These are phyloP conservation scores for Paxillus rubicundulus DNA, from an alignment of 768 basidiomycete species.

Conservation along the genomic window DNA sequence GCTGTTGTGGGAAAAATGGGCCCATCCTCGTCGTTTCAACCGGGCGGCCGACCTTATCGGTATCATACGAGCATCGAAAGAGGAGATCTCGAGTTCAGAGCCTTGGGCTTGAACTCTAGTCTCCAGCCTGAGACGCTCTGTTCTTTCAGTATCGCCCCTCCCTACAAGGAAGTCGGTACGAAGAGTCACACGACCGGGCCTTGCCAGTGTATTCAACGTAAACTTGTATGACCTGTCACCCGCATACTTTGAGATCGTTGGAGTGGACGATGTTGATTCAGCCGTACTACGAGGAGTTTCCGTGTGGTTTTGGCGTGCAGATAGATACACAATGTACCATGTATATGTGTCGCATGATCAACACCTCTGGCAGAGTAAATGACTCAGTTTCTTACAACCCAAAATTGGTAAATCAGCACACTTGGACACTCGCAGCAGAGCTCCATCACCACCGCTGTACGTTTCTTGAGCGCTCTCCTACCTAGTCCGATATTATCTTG, in stretches of 20 bases:
- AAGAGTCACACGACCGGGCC: background rate
- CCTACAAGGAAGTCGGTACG: background rate
- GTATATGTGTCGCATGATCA: too few species aligned
- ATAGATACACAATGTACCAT: too few species aligned
- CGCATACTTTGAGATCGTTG: background rate
- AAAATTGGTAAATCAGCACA: background rate
- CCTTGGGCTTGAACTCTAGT: background rate
- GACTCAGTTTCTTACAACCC: background rate
- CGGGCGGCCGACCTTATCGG: background rate
- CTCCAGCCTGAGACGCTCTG: background rate
- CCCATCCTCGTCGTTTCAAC: background rate
- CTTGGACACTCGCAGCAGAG: background rate
- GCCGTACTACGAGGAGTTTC: background rate
- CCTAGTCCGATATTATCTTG: background rate
- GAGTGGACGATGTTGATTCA: background rate
- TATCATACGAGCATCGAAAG: background rate
- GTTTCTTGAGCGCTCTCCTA: background rate
- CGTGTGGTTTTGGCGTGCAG: background rate
- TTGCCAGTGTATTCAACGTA: too few species aligned
- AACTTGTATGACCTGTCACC: too few species aligned
- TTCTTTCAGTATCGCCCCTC: background rate
- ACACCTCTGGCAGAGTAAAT: too few species aligned
- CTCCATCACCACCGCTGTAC: conserved; percentile 2
- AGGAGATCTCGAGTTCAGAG: background rate
- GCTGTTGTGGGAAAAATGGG: background rate